Conservation (phyloP, 23 red algal species). For the Gracilariopsis chorda region DNA sequence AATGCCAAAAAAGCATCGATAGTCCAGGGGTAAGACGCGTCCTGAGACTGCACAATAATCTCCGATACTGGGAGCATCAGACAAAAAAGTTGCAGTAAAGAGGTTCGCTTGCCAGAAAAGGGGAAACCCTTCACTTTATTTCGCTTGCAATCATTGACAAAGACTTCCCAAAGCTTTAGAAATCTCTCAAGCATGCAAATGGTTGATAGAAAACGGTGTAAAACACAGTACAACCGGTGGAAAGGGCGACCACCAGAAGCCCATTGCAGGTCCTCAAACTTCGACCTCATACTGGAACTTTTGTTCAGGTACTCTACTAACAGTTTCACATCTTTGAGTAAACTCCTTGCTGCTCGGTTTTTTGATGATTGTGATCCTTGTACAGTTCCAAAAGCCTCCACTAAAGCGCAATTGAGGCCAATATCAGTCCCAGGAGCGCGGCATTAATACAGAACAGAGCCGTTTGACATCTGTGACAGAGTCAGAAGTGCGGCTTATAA, state of each 20-base stretch:
- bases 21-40: neutral
- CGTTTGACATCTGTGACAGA: constrained; percentile 19
- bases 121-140: neutral
- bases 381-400: constrained; percentile 2
- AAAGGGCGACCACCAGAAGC: neutral
- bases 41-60: neutral
- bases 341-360: neutral
- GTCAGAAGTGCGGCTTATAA: constrained; percentile 7
- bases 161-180: neutral
- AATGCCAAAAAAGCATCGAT: constrained; percentile 3
- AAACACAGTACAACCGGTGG: neutral
- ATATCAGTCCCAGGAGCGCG: neutral
- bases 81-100: neutral
- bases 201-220: neutral
- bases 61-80: neutral
- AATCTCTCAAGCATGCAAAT: neutral
- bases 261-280: neutral
- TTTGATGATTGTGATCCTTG: neutral
- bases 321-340: neutral
- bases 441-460: neutral
- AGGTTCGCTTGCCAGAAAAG: neutral
- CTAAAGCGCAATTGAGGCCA: neutral
- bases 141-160: neutral
- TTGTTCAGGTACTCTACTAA: constrained; percentile 17
- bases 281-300: neutral